These are phyloP conservation scores for Lipomyces orientalis DNA, from an alignment of 805 yeast genomes.

Conservation along the genomic window DNA sequence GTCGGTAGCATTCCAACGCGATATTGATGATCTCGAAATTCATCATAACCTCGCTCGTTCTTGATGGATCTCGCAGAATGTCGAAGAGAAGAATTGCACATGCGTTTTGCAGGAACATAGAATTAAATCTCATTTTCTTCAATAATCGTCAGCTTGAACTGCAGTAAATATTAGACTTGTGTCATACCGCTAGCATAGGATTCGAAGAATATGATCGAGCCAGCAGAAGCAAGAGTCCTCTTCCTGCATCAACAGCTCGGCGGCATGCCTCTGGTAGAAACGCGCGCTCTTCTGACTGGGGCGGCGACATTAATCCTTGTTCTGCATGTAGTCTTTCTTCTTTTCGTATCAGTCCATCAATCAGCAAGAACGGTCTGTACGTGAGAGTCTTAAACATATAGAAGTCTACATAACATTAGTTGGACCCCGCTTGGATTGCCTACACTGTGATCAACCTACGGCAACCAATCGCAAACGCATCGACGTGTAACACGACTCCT, in stretches of 20 bases:
- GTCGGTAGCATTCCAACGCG: constrained; percentile 34
- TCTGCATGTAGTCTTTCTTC: constrained; percentile 16
- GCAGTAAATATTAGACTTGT: not conserved
- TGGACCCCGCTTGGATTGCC: not conserved
- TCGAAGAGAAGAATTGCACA: constrained; percentile 35
- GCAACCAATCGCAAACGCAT: constrained; percentile 34
- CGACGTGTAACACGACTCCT: constrained; percentile 30
- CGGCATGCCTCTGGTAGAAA: constrained; percentile 36
- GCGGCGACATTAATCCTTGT: constrained; percentile 21
- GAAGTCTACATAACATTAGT: constrained; percentile 18
- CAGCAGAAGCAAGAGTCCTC: constrained; percentile 24
- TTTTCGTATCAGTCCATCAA: constrained; percentile 26
- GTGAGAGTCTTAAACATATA: constrained; percentile 34
- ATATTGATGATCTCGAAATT: constrained; percentile 35
- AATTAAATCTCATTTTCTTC: constrained; percentile 34
- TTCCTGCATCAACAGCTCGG: constrained; percentile 36
- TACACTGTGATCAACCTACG: constrained; percentile 22
- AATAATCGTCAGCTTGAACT: constrained; percentile 8
- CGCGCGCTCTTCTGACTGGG: constrained; percentile 18
- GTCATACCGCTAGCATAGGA: constrained; percentile 30
- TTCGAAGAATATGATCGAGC: constrained; percentile 35
- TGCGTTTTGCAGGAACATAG: constrained; percentile 34
- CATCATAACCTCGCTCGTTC: constrained; percentile 28
- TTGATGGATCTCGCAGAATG: constrained; percentile 30
- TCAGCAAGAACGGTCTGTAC: constrained; percentile 33